Evolutionary conservation across 2,329 filamentous ascomycete genomes (phyloP).

Genomic region (Alternaria dauci): DNA sequence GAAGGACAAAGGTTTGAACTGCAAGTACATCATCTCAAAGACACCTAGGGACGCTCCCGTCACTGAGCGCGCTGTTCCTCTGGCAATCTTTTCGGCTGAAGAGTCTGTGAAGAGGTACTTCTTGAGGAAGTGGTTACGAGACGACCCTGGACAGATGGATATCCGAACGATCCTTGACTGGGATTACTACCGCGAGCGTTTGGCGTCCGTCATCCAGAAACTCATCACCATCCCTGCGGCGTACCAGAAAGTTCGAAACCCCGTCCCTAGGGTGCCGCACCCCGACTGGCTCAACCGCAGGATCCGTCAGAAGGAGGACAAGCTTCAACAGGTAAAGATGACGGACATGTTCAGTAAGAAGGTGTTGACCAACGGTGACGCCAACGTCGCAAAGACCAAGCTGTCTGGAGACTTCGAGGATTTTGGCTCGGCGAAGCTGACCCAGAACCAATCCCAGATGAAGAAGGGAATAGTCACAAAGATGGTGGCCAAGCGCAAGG

Average conservation of each 20-base stretch:
- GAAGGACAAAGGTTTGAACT: constrained; percentile 98
- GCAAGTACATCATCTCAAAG: constrained; percentile 98
- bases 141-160: constrained; percentile 90
- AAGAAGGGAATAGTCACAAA: constrained; percentile 55
- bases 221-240: constrained; percentile 98
- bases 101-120: constrained; percentile 87
- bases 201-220: constrained; percentile 98
- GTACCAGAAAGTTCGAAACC: constrained; percentile 92
- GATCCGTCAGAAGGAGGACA: constrained; percentile 95
- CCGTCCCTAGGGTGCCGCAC: constrained; percentile 90
- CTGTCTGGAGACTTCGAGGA: constrained; percentile 77
- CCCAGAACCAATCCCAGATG: constrained; percentile 46
- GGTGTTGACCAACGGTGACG: constrained; percentile 75
- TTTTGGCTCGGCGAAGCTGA: constrained; percentile 69
- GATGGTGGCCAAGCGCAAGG: constrained; percentile 60
- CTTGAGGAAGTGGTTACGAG: constrained; percentile 92
- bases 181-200: constrained; percentile 95
- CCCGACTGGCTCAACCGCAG: constrained; percentile 95
- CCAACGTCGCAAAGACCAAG: constrained; percentile 68
- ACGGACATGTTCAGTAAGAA: constrained; percentile 85
- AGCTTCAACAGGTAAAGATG: constrained; percentile 98
- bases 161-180: constrained; percentile 91
- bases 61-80: constrained; percentile 91
- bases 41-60: constrained; percentile 88
- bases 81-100: constrained; percentile 96